Evolutionary conservation across 345 rosid genomes (phyloP), one percentile per base, ranked within the genome.

Genomic region (Euphorbia lathyris): DNA sequence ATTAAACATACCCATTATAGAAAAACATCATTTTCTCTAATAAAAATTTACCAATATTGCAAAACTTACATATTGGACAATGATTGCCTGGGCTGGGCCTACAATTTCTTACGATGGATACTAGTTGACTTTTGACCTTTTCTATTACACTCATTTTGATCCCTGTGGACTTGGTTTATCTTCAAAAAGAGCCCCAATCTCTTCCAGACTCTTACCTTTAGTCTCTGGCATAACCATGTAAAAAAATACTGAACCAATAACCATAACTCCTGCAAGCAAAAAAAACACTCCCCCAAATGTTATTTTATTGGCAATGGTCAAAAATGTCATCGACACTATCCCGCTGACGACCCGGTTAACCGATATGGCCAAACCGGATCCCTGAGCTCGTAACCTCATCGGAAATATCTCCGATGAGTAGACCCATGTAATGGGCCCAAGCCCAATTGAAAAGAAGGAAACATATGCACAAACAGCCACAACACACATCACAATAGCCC

Each of bases 381-480:
- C 97, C 45, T 88, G 95, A 58, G 97, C 97, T 77, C 95, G 72
- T 25, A 91, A 70, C 76, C 81, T 80, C 29, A 78, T 48, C 0
- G 92, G 97, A 58, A 88, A 91, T 11, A 86, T 84, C 83, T 91
- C 97, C 0, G 90, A 77, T 7, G 87, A 77, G 78, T 88, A 91
- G 19, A 91, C 97, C 92, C 92, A 88, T 0, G 95, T 86, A 13
- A 89, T 85, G 0, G 95, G 91, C 9, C 95, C 91, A 10, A 86
- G 85, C 79, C 91, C 92, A 61, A 91, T 80, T 17, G 92, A 89
- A 67, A 91, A 87, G 73, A 82, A 83, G 7, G 97, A 90, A 0
- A 87, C 86, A 32, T 73, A 79, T 0, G 78, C 79, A 55, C 93
- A 84, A 0, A 87, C 84, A 0, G 85, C 80, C 20, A 85, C 78